Conservation (phyloP, 2,329 filamentous ascomycete species). For the Arthrobotrys sinensis region DNA sequence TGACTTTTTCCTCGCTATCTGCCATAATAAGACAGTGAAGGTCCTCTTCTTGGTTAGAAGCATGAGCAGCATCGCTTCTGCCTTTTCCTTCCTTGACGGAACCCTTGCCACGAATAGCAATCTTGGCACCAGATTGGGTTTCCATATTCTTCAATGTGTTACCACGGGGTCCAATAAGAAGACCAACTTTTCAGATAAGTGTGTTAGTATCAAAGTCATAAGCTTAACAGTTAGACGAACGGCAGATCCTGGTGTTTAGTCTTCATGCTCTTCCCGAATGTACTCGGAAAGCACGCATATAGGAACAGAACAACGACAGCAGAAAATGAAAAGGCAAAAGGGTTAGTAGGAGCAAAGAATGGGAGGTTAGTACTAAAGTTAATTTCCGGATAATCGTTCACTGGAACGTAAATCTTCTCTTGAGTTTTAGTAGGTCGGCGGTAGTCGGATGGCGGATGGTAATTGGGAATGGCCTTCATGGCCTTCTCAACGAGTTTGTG, state of each 20-base stretch:
- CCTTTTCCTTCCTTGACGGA: constrained; percentile 99
- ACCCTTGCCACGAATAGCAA: constrained; percentile 98
- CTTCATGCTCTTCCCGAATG: constrained; percentile 44
- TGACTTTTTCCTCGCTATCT: constrained; percentile 99
- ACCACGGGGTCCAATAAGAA: constrained; percentile 99
- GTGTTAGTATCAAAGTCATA: constrained; percentile 80
- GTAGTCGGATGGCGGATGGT: constrained; percentile 98
- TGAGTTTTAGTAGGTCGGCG: constrained; percentile 99
- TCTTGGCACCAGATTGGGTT: constrained; percentile 95
- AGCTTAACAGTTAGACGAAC: constrained; percentile 58
- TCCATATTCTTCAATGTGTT: constrained; percentile 99
- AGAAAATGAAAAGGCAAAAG: constrained; percentile 62
- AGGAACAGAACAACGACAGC: constrained; percentile 50
- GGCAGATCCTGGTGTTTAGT: constrained; percentile 56
- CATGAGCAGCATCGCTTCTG: constrained; percentile 97
- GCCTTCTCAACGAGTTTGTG: constrained; percentile 99
- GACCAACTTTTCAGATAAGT: constrained; percentile 92
- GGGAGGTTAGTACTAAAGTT: constrained; percentile 93
- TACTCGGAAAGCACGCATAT: constrained; percentile 45
- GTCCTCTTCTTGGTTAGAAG: constrained; percentile 99
- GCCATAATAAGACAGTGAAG: constrained; percentile 99
- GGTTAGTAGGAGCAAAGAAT: constrained; percentile 67
- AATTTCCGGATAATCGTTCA: constrained; percentile 99
- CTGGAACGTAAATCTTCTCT: constrained; percentile 99
- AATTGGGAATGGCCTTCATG: constrained; percentile 99